These are phyloP conservation scores for Aspergillus biplanus DNA, from an alignment of 495 filamentous ascomycete species.

Conservation along the genomic window DNA sequence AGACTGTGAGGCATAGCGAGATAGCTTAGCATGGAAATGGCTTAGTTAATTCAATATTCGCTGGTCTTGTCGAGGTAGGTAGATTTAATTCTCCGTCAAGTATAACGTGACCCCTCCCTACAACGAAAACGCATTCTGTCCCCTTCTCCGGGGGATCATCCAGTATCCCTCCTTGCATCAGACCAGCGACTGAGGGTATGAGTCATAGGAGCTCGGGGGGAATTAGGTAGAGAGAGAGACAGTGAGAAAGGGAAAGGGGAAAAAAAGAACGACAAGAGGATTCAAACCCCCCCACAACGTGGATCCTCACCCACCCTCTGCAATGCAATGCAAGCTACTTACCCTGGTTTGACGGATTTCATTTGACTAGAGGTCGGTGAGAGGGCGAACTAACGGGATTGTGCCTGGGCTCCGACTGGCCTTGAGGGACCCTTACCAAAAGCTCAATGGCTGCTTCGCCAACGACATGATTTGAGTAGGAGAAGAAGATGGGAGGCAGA, in stretches of 20 bases:
- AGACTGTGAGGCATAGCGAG: neutral
- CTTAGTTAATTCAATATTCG: neutral
- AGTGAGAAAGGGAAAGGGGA: neutral
- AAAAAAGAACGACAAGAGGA: conserved; percentile 1
- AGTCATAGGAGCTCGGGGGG: conserved; percentile 12
- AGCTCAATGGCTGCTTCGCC: conserved; percentile 11
- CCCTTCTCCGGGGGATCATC: neutral
- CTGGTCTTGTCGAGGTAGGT: neutral
- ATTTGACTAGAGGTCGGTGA: conserved; percentile 17
- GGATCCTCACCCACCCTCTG: conserved; percentile 18
- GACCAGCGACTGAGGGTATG: conserved; percentile 6
- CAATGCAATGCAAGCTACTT: conserved; percentile 23
- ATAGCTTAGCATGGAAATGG: conserved; percentile 8
- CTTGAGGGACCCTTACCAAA: neutral
- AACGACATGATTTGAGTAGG: conserved; percentile 9
- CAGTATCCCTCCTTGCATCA: conserved; percentile 10
- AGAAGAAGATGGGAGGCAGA: neutral
- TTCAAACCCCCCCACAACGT: conserved; percentile 18
- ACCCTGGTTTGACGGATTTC: neutral
- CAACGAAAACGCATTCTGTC: neutral
- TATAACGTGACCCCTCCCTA: neutral
- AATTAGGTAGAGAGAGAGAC: conserved; percentile 7
- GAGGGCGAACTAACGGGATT: neutral
- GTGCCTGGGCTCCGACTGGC: conserved; percentile 11
- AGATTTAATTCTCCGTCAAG: neutral